Conservation (phyloP, 2,329 filamentous ascomycete genomes). For the Phaeosphaeria sp. region DNA sequence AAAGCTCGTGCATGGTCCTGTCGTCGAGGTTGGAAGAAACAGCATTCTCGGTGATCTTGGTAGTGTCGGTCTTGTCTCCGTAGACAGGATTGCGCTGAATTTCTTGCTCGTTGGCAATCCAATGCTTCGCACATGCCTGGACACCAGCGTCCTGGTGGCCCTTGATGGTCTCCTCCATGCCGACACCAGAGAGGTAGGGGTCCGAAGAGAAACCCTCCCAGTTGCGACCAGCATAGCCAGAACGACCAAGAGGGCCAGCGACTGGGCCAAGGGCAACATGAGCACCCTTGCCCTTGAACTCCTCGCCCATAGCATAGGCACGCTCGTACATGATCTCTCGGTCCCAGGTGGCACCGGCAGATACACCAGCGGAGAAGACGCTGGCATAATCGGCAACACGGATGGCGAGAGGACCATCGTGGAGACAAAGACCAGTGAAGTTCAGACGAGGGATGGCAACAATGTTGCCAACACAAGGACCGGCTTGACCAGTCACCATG, state of each 20-base stretch:
- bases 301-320: constrained; percentile 46
- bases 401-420: constrained; percentile 49
- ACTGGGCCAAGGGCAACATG: constrained; percentile 60
- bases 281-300: constrained; percentile 46
- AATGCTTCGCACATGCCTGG: constrained; percentile 58
- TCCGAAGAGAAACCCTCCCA: constrained; percentile 56
- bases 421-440: constrained; percentile 51
- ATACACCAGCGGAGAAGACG: constrained; percentile 51
- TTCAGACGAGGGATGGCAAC: constrained; percentile 47
- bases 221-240: constrained; percentile 51
- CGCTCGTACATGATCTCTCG: constrained; percentile 46
- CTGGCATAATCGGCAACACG: constrained; percentile 45
- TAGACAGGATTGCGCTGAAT: constrained; percentile 49
- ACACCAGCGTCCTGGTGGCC: constrained; percentile 53
- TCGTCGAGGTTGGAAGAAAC: constrained; percentile 70
- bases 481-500: constrained; percentile 50
- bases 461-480: constrained; percentile 63
- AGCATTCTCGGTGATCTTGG: constrained; percentile 54
- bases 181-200: constrained; percentile 53
- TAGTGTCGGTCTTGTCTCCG: constrained; percentile 65
- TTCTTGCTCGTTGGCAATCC: constrained; percentile 69
- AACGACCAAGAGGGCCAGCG: constrained; percentile 53
- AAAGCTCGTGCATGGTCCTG: constrained; percentile 69
- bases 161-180: constrained; percentile 49
- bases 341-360: constrained; percentile 49